Evolutionary conservation across 768 basidiomycete species (phyloP).

Genomic region (Lyophyllum decastes): DNA sequence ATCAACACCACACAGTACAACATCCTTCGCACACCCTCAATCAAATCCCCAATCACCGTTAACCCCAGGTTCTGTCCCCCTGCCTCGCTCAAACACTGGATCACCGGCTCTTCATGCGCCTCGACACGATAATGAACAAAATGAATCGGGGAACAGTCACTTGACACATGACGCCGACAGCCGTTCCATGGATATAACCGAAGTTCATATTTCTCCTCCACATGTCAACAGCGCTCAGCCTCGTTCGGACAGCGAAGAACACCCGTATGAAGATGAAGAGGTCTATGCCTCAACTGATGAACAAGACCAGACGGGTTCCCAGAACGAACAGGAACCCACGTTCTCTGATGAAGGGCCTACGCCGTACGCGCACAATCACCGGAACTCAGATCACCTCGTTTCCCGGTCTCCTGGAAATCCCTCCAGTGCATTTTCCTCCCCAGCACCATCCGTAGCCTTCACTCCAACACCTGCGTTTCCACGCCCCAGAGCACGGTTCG

Average conservation of each 20-base stretch:
- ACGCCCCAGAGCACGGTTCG: constrained; percentile 63
- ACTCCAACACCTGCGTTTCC: constrained; percentile 74
- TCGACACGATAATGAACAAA: constrained; percentile 18
- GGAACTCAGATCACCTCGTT: constrained; percentile 22
- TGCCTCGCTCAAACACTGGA: constrained; percentile 51
- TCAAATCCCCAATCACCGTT: constrained; percentile 47
- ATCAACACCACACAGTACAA: constrained; percentile 63
- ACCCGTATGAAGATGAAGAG: constrained; percentile 10
- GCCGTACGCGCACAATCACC: constrained; percentile 31
- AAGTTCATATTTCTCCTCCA: constrained; percentile 48
- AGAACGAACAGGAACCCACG: constrained; percentile 53
- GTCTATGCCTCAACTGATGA: constrained; percentile 15
- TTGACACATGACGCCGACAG: constrained; percentile 34
- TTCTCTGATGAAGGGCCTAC: constrained; percentile 64
- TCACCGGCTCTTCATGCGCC: constrained; percentile 45
- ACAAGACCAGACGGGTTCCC: constrained; percentile 16
- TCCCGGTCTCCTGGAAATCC: constrained; percentile 35
- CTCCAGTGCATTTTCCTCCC: constrained; percentile 53
- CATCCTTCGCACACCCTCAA: constrained; percentile 39
- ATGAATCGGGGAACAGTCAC: constrained; percentile 18
- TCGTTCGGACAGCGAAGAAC: constrained; percentile 9
- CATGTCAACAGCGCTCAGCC: constrained; percentile 19
- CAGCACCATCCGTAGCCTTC: constrained; percentile 54
- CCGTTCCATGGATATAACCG: constrained; percentile 56
- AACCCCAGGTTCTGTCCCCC: constrained; percentile 46